Evolutionary conservation across 306 rosid species (phyloP).

Genomic region (Vicia villosa): DNA sequence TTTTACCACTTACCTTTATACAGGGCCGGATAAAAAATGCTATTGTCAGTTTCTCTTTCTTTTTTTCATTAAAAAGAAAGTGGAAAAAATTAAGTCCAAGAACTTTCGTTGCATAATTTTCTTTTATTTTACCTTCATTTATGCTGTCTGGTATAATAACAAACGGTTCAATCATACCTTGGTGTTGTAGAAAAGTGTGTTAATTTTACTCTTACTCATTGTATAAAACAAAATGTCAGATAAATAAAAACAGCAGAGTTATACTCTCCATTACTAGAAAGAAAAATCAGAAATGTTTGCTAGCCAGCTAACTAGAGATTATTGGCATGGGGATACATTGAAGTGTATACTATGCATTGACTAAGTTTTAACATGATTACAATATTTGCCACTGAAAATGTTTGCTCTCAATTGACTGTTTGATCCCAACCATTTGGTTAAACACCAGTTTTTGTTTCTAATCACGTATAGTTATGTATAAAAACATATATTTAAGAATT

Average conservation of each 20-base stretch:
- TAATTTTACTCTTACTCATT: constrained; percentile 38
- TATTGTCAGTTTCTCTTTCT: background rate
- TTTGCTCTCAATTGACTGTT: constrained; percentile 5
- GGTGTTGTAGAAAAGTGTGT: constrained; percentile 18
- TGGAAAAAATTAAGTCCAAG: background rate
- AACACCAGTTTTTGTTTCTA: background rate
- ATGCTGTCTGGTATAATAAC: constrained; percentile 19
- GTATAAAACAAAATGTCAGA: constrained; percentile 31
- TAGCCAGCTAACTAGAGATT: constrained; percentile 10
- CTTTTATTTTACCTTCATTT: background rate
- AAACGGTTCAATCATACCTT: background rate
- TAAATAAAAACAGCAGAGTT: constrained; percentile 24
- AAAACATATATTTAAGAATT: background rate
- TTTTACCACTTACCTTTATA: constrained; percentile 17
- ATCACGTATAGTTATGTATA: background rate
- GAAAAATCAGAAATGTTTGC: constrained; percentile 10
- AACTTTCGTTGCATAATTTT: constrained; percentile 1
- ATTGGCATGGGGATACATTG: background rate
- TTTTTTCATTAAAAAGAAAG: background rate
- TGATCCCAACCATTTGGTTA: background rate
- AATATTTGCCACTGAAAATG: background rate
- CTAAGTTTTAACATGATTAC: background rate
- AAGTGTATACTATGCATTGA: background rate
- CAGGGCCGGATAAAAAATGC: background rate
- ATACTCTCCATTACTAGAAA: background rate